phyloP scores from a whole-genome alignment of 495 filamentous ascomycete genomes.

The Cudoniella acicularis region DNA sequence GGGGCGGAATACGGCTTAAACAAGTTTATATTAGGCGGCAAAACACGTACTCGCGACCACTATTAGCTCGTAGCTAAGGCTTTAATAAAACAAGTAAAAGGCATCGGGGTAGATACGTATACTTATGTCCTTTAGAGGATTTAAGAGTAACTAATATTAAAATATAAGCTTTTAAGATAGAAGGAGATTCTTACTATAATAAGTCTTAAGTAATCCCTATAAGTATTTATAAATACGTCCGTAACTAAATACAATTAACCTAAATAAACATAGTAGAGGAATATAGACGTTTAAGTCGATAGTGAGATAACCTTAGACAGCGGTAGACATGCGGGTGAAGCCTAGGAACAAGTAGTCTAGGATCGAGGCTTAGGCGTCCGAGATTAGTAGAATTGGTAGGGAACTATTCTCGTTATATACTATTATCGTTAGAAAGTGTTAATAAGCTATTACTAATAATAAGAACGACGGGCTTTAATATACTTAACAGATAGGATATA shows the following conservation, averaged over 20 bases:
- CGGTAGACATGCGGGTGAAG: conserved; percentile 14
- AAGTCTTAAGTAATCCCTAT: conserved; percentile 10
- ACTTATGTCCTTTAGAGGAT: no score
- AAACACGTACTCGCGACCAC: no score
- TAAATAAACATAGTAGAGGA: conserved; percentile 32
- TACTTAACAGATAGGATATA: neutral
- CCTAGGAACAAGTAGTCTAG: conserved; percentile 16
- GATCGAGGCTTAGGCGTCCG: conserved; percentile 14
- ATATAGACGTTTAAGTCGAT: conserved; percentile 69
- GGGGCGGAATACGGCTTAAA: no score
- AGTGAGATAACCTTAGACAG: conserved; percentile 39
- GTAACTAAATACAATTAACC: conserved; percentile 10
- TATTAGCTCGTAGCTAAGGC: no score
- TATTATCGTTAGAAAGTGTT: conserved; percentile 1
- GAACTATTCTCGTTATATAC: no score
- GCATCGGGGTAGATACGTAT: no score
- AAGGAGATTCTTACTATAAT: conserved; percentile 11
- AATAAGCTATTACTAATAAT: neutral
- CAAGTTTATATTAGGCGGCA: no score
- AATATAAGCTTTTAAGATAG: conserved; percentile 8
- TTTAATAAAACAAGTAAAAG: no score
- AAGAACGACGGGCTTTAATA: neutral
- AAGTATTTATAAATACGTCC: conserved; percentile 12
- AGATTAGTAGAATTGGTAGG: conserved; percentile 11
- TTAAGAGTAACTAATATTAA: no score